Percentiles rank a stretch among this genome's conserved stretches.
phyloP scores from a whole-genome alignment of 139 green algal genomes.

The Eudorina sp. region DNA sequence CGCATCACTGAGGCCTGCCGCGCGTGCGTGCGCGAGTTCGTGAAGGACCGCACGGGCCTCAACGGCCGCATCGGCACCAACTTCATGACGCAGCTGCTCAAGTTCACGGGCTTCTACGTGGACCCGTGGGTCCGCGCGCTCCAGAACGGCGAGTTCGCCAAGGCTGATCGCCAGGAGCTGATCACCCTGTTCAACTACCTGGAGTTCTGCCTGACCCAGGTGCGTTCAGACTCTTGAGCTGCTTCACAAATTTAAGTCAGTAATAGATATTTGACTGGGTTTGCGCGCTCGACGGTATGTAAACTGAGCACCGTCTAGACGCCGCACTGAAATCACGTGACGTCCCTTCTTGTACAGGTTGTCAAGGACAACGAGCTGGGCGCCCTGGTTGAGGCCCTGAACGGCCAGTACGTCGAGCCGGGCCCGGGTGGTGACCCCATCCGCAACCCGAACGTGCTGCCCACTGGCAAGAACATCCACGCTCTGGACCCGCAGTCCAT shows the following conservation, averaged over 20 bases:
- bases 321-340: no score
- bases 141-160: slow-evolving; percentile 83
- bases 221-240: slow-evolving; percentile 50
- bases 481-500: slow-evolving; percentile 98
- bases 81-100: slow-evolving; percentile 68
- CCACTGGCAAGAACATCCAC: slow-evolving; percentile 99
- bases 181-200: slow-evolving; percentile 94
- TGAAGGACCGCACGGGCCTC: slow-evolving; percentile 84
- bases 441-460: slow-evolving; percentile 97
- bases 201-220: slow-evolving; percentile 95
- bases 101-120: slow-evolving; percentile 81
- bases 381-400: slow-evolving; percentile 88
- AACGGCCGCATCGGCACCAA: slow-evolving; percentile 80
- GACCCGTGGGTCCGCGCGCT: slow-evolving; percentile 86
- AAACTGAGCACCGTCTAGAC: no score
- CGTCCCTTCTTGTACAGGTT: slow-evolving; percentile 76
- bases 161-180: slow-evolving; percentile 86
- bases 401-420: slow-evolving; percentile 95
- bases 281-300: no score
- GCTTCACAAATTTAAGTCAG: no score
- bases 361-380: slow-evolving; percentile 99
- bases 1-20: slow-evolving; percentile 91
- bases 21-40: slow-evolving; percentile 88
- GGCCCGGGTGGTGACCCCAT: slow-evolving; percentile 98
- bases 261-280: no score